These are phyloP conservation scores for Aspergillus avenaceus DNA, from an alignment of 495 filamentous ascomycete species.

Conservation along the genomic window DNA sequence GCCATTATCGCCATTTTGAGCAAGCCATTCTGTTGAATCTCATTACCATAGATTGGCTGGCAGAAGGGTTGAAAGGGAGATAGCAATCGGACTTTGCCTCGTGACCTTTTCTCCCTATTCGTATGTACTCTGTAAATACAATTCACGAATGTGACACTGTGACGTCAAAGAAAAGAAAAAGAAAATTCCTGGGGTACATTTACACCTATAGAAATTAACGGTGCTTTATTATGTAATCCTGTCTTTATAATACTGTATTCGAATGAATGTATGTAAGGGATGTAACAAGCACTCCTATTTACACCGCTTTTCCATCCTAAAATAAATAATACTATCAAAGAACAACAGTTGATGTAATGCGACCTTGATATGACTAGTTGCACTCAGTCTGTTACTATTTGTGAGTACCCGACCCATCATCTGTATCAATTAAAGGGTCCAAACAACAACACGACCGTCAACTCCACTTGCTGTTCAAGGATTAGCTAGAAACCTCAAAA, in stretches of 20 bases:
- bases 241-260: too few species aligned
- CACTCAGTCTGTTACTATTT: not conserved
- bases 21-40: not conserved
- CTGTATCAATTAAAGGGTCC: constrained; percentile 34
- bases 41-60: not conserved
- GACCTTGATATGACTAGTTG: too few species aligned
- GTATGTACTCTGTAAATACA: too few species aligned
- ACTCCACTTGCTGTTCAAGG: constrained; percentile 71
- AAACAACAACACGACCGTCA: constrained; percentile 91
- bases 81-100: not conserved
- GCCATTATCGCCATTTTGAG: not conserved
- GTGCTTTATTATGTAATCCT: too few species aligned
- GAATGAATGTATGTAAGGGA: too few species aligned
- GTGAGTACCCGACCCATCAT: not conserved
- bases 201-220: not conserved
- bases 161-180: too few species aligned
- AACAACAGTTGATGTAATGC: too few species aligned
- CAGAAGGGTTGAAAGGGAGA: not conserved
- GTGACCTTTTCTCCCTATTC: too few species aligned
- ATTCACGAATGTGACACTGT: too few species aligned
- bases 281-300: too few species aligned
- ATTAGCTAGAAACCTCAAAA: constrained; percentile 33
- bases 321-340: too few species aligned
- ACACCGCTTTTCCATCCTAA: too few species aligned
- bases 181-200: not conserved